Percentiles rank a stretch among this genome's conserved stretches.
Conservation (phyloP, 352 stramenopile species). For the Globisporangium middletonii region DNA sequence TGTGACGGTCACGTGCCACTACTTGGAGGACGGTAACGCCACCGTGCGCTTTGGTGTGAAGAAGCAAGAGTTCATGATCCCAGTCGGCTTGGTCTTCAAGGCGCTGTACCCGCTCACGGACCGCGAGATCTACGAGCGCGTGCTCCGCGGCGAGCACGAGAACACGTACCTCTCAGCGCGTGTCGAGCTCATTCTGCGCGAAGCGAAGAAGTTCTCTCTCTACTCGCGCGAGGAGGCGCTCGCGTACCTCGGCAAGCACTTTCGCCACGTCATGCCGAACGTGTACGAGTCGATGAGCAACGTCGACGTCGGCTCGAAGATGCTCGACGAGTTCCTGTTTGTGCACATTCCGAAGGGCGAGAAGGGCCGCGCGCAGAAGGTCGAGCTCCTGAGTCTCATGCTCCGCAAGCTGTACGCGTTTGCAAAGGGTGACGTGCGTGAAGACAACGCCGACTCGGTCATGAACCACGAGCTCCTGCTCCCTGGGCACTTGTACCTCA, state of each 20-base stretch:
- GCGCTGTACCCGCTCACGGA: slow-evolving; percentile 90
- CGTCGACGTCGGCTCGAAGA: slow-evolving; percentile 84
- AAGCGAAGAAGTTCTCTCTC: slow-evolving; percentile 92
- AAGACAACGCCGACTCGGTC: slow-evolving; percentile 98
- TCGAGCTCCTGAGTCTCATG: slow-evolving; percentile 94
- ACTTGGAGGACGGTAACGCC: slow-evolving; percentile 95
- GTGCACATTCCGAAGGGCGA: slow-evolving; percentile 93
- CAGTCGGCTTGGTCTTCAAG: slow-evolving; percentile 95
- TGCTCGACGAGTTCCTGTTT: slow-evolving; percentile 94
- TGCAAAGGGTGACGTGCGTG: slow-evolving; percentile 89
- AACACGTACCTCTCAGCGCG: slow-evolving; percentile 97
- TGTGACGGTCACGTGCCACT: slow-evolving; percentile 98
- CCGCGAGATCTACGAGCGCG: slow-evolving; percentile 97
- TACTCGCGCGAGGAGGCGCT: slow-evolving; percentile 87
- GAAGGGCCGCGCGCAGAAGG: slow-evolving; percentile 85
- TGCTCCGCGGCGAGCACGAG: slow-evolving; percentile 92
- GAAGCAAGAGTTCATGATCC: slow-evolving; percentile 99
- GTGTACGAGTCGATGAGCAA: slow-evolving; percentile 84
- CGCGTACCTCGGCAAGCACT: slow-evolving; percentile 95
- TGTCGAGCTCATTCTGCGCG: slow-evolving; percentile 96
- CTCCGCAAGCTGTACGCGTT: slow-evolving; percentile 98
- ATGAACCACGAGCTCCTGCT: slow-evolving; percentile 98
- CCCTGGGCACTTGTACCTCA: slow-evolving; percentile 93
- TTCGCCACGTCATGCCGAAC: slow-evolving; percentile 90
- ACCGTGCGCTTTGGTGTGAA: slow-evolving; percentile 95